Base-by-base conservation (phyloP, 2,329 filamentous ascomycete genomes). In the Cryphonectria carpinicola region DNA sequence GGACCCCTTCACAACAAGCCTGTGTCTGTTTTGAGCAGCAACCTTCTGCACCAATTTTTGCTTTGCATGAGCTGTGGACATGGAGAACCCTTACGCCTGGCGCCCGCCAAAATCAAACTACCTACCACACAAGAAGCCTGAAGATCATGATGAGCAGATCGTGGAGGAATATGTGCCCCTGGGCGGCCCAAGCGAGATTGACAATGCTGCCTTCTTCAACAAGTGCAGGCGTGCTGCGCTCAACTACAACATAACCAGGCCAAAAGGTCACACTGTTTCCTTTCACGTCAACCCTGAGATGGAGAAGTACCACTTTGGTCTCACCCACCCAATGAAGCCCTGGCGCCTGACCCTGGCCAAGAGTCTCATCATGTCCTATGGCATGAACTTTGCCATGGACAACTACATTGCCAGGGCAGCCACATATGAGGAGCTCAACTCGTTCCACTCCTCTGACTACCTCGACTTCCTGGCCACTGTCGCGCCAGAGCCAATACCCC, bases 271-370 rank as follows among this genome's bases (percentile, higher is more conserved):
- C 82, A 94, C 88, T 43, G 95, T 99, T 63, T 98, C 95, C 13
- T 98, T 95, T 82, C 96, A 99, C 80, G 94, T 94, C 82, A 98
- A 98, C 77, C 93, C 95, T 1, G 90, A 93, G 72, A 97, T 98
- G 79, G 96, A 99, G 83, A 92, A 93, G 79, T 95, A 98, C 81
- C 96, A 99, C 81, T 99, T 99, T 80, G 96, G 96, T 74, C 92
- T 93, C 82, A 95, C 93, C 13, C 96, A 99, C 84, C 96, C 96
- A 28, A 99, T 99, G 96, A 99, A 99, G 81, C 96, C 96, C 71
- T 98, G 96, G 95, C 93, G 96, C 49, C 84, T 99, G 74, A 98
- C 95, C 22, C 87, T 99, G 69, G 97, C 96, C 70, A 98, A 99
- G 81, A 94, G 96, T 77, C 88, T 99, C 63, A 94, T 99, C 74